Evolutionary conservation across 768 basidiomycete species (phyloP).

Genomic region (Russula lepida): DNA sequence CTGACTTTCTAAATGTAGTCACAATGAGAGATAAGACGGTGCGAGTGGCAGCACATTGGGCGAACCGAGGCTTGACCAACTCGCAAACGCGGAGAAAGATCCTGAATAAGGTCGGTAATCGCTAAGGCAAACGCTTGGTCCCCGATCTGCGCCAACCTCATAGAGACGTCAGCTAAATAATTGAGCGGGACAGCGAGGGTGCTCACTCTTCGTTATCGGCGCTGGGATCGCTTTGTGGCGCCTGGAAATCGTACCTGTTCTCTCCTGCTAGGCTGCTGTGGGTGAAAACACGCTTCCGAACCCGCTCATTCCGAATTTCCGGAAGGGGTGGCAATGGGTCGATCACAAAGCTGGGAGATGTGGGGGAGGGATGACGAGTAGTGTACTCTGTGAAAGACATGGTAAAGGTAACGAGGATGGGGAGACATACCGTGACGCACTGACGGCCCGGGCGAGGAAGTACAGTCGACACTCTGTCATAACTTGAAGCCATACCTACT

Average conservation of each 20-base stretch:
- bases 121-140: not conserved
- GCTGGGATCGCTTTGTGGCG: not conserved
- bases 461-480: too few relatives aligned
- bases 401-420: not conserved
- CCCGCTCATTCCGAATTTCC: not conserved
- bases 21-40: not conserved
- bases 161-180: not conserved
- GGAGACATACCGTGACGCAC: too few relatives aligned
- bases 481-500: too few relatives aligned
- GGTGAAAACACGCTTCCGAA: not conserved
- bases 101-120: constrained; percentile 7
- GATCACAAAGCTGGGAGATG: too few relatives aligned
- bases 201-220: constrained; percentile 1
- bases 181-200: not conserved
- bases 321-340: not conserved
- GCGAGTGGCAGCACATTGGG: not conserved
- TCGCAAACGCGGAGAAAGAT: not conserved
- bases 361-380: not conserved
- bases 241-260: not conserved
- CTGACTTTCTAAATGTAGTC: not conserved
- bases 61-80: constrained; percentile 1
- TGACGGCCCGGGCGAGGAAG: too few relatives aligned
- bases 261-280: constrained; percentile 1
- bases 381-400: not conserved
- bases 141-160: constrained; percentile 7